Percentiles rank a stretch among this genome's conserved stretches.
Conservation (phyloP, 2,329 filamentous ascomycete genomes). For the Penicillium expansum region DNA sequence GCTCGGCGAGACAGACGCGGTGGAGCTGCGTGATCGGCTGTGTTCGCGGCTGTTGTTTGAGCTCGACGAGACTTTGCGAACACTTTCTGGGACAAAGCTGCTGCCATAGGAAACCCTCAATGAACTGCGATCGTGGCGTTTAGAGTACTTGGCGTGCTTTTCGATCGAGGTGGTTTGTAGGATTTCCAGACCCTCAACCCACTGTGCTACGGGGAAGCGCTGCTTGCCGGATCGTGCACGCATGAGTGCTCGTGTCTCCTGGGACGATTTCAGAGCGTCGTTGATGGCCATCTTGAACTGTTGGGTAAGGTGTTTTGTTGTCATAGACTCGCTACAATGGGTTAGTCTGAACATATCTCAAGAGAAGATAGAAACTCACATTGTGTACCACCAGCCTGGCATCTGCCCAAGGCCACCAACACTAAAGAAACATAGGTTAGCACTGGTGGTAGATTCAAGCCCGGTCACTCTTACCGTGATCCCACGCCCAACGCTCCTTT, state of each 20-base stretch:
- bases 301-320: conserved; percentile 60
- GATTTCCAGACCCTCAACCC: conserved; percentile 63
- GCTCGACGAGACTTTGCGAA: conserved; percentile 1
- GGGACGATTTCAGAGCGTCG: conserved; percentile 54
- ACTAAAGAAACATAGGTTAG: conserved; percentile 24
- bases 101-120: conserved; percentile 23
- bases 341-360: not conserved
- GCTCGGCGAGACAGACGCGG: not conserved
- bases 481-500: conserved; percentile 67
- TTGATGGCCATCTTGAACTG: conserved; percentile 65
- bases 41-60: conserved; percentile 6
- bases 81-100: conserved; percentile 17
- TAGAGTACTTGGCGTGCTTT: conserved; percentile 42
- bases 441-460: not conserved
- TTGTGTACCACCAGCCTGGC: conserved; percentile 68
- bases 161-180: conserved; percentile 60
- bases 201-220: conserved; percentile 65
- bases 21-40: conserved; percentile 1
- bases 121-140: conserved; percentile 29
- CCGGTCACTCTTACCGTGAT: conserved; percentile 36
- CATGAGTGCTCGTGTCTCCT: conserved; percentile 59
- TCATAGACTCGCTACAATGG: conserved; percentile 52
- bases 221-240: conserved; percentile 63
- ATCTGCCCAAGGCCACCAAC: conserved; percentile 67
- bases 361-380: conserved; percentile 37